Percentiles rank a stretch among this genome's conserved stretches.
Conservation (phyloP, 345 rosid species). For the Eucalyptus melliodora region DNA sequence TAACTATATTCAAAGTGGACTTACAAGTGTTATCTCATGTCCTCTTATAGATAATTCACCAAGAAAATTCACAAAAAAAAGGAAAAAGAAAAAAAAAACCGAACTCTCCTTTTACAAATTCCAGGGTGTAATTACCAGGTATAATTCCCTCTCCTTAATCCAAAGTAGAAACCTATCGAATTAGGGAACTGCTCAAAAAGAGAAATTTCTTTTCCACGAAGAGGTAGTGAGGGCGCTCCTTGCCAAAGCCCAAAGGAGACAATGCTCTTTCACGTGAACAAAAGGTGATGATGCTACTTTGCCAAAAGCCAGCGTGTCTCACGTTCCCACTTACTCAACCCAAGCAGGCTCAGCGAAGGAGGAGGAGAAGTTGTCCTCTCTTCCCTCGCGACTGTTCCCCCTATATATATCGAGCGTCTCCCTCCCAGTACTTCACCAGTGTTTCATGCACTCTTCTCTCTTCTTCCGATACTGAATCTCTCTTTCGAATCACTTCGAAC, state of each 20-base stretch:
- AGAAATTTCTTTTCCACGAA: neutral
- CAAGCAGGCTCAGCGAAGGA: neutral
- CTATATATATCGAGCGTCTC: neutral
- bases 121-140: neutral
- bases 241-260: neutral
- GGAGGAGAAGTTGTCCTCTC: neutral
- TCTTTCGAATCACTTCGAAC: neutral
- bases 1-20: too few relatives aligned
- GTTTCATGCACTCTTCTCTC: neutral
- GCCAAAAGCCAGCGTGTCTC: neutral
- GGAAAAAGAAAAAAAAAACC: accelerated
- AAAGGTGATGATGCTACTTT: neutral
- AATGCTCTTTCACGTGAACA: neutral
- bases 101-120: neutral
- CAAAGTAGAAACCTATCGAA: neutral
- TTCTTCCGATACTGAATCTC: neutral
- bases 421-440: neutral
- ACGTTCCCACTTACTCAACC: neutral
- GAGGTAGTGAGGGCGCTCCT: neutral
- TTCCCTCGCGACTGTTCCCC: neutral
- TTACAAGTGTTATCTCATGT: too few relatives aligned
- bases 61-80: too few relatives aligned
- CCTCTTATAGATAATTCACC: too few relatives aligned
- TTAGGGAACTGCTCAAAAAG: neutral
- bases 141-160: too few relatives aligned